These are phyloP conservation scores for Verticillium nubilum DNA, from an alignment of 2,329 filamentous ascomycete species.

Conservation along the genomic window DNA sequence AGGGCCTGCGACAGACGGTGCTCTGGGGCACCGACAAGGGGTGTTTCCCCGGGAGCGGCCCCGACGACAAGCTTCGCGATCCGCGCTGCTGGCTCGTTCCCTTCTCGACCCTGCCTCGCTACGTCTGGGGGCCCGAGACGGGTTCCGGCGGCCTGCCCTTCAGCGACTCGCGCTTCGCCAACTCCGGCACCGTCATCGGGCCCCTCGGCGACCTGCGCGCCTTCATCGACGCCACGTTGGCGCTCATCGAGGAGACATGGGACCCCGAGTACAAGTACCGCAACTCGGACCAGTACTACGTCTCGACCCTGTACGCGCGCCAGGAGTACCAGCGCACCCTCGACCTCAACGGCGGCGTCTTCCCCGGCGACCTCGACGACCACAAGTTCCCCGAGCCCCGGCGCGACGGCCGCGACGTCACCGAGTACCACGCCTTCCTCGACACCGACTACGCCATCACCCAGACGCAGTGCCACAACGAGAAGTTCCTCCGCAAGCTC, in stretches of 20 bases:
- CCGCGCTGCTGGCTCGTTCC: slow-evolving; percentile 16
- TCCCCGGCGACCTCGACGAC: background rate
- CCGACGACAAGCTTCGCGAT: slow-evolving; percentile 1
- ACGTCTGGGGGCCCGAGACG: slow-evolving; percentile 13
- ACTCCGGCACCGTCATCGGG: slow-evolving; percentile 17
- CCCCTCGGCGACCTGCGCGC: slow-evolving; percentile 14
- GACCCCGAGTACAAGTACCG: slow-evolving; percentile 7
- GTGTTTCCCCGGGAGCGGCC: slow-evolving; percentile 8
- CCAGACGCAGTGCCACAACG: background rate
- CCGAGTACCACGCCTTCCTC: background rate
- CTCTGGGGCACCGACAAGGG: slow-evolving; percentile 17
- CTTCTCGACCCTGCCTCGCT: slow-evolving; percentile 9
- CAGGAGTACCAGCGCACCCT: slow-evolving; percentile 16
- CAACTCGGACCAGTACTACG: slow-evolving; percentile 16
- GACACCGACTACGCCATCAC: background rate
- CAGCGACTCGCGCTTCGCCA: slow-evolving; percentile 13
- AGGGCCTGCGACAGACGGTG: slow-evolving; percentile 13
- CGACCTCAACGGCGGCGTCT: slow-evolving; percentile 8
- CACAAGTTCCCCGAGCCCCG: background rate
- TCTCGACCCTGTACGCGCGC: slow-evolving; percentile 13
- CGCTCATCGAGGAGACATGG: slow-evolving; percentile 4
- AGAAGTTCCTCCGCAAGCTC: background rate
- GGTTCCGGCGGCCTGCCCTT: slow-evolving; percentile 7
- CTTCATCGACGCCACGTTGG: slow-evolving; percentile 13
- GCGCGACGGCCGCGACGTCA: background rate